Conservation (phyloP, 1,139 yeast genomes). For the Debaryomyces singareniensis region DNA sequence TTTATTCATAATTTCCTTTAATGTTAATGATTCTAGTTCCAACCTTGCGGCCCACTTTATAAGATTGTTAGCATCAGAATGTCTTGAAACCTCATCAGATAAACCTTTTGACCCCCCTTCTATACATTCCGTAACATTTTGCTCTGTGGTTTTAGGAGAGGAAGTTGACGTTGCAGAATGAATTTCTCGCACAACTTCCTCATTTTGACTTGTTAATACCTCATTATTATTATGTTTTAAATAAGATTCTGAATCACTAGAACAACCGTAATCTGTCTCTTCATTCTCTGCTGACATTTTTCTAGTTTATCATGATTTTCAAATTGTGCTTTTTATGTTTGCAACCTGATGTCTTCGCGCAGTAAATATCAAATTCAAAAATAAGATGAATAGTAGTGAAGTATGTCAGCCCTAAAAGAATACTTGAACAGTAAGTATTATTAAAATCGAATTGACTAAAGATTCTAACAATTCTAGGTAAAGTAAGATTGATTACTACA, state of each 20-base stretch:
- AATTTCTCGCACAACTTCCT: too few relatives aligned
- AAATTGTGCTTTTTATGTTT: neutral
- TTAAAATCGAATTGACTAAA: neutral
- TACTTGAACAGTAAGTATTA: conserved; percentile 34
- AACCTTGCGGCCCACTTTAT: conserved; percentile 26
- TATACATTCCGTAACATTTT: too few relatives aligned
- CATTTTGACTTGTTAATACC: too few relatives aligned
- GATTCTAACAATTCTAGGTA: conserved; percentile 29
- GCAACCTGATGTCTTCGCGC: neutral
- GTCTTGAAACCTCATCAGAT: neutral
- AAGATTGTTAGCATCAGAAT: conserved; percentile 6
- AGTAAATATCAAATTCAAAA: neutral
- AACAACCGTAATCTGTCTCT: conserved; percentile 4
- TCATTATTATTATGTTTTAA: too few relatives aligned
- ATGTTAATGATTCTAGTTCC: conserved; percentile 25
- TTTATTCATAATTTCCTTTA: conserved; percentile 14
- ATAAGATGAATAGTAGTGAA: conserved; percentile 1
- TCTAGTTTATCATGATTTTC: neutral
- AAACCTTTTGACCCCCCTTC: too few relatives aligned
- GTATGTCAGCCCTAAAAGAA: conserved; percentile 31
- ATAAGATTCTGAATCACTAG: conserved; percentile 5
- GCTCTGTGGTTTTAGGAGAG: too few relatives aligned
- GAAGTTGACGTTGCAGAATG: too few relatives aligned
- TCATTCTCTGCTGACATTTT: conserved; percentile 4
- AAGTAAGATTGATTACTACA: conserved; percentile 71